phyloP scores from a whole-genome alignment of 2,329 filamentous ascomycete species.

The Westerdykella ornata region DNA sequence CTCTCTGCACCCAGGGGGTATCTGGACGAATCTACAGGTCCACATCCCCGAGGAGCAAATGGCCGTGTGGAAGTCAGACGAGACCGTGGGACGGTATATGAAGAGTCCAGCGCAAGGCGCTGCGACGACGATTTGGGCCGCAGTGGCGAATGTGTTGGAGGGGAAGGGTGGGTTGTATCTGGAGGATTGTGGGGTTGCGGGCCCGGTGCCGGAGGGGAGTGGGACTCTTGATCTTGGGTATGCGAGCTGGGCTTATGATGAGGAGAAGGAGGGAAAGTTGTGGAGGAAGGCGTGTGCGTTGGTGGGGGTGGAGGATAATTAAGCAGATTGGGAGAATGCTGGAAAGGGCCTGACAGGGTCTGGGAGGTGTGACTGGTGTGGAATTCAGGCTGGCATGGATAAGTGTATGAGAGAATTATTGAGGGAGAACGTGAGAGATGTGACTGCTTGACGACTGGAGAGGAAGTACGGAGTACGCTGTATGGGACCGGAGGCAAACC shows the following conservation, averaged over 20 bases:
- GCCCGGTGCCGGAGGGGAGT: slow-evolving; percentile 18
- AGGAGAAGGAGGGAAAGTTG: slow-evolving; percentile 23
- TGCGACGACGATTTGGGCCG: slow-evolving; percentile 45
- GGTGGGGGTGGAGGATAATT: slow-evolving; percentile 4
- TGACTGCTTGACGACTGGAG: too few relatives aligned
- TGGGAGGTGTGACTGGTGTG: too few relatives aligned
- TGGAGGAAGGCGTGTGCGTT: slow-evolving; percentile 15
- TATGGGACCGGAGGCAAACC: too few relatives aligned
- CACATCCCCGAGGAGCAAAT: slow-evolving; percentile 4
- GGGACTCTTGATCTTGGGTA: slow-evolving; percentile 9
- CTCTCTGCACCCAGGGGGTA: slow-evolving; percentile 45
- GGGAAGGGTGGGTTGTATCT: slow-evolving; percentile 46
- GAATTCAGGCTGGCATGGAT: too few relatives aligned
- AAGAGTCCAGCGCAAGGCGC: slow-evolving; percentile 41
- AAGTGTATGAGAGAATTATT: too few relatives aligned
- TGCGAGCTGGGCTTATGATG: slow-evolving; percentile 20
- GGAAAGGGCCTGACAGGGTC: too few relatives aligned
- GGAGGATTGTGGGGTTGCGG: slow-evolving; percentile 27
- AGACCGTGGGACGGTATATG: slow-evolving; percentile 8
- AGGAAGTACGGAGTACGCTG: too few relatives aligned
- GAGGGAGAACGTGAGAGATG: too few relatives aligned
- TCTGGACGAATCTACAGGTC: slow-evolving; percentile 29
- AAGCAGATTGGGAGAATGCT: slow-evolving; percentile 12
- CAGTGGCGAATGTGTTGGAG: slow-evolving; percentile 39
- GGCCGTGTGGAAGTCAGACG: slow-evolving; percentile 6